Evolutionary conservation across 164 flowering plant species (phyloP).

Genomic region (Saururus chinensis): DNA sequence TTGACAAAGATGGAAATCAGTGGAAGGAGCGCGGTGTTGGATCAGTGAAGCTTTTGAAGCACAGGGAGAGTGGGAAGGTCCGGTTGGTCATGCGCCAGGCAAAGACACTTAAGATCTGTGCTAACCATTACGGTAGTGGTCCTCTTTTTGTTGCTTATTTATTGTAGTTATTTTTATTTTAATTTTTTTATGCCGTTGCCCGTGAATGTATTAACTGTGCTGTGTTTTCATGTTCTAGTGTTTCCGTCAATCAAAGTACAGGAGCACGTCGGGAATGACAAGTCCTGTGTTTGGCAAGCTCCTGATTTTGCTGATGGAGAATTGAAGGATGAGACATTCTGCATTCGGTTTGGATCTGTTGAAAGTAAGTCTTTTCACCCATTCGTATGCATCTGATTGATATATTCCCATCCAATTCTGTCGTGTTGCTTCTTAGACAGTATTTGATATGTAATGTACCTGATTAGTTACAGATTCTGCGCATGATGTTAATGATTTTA

Average conservation of each 20-base stretch:
- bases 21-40: conserved; percentile 46
- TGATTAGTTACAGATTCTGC: too few relatives aligned
- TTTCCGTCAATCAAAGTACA: conserved; percentile 21
- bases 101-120: conserved; percentile 35
- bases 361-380: conserved; percentile 22
- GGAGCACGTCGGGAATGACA: conserved; percentile 30
- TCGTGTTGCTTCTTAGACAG: too few relatives aligned
- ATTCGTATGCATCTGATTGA: too few relatives aligned
- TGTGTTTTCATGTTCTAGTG: conserved; percentile 8
- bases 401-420: too few relatives aligned
- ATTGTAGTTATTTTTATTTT: neutral
- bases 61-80: conserved; percentile 29
- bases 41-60: conserved; percentile 30
- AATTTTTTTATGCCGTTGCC: neutral
- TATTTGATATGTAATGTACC: too few relatives aligned
- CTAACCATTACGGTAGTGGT: conserved; percentile 27
- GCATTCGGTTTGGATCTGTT: conserved; percentile 25
- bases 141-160: too few relatives aligned
- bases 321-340: conserved; percentile 30
- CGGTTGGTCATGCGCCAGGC: conserved; percentile 32
- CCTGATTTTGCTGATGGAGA: conserved; percentile 33
- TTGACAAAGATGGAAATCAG: conserved; percentile 31
- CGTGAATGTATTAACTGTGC: neutral
- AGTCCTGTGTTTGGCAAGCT: conserved; percentile 38
- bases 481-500: too few relatives aligned